phyloP scores from a whole-genome alignment of 1,284 basidiomycete genomes.

The Cutaneotrichosporon sp. region DNA sequence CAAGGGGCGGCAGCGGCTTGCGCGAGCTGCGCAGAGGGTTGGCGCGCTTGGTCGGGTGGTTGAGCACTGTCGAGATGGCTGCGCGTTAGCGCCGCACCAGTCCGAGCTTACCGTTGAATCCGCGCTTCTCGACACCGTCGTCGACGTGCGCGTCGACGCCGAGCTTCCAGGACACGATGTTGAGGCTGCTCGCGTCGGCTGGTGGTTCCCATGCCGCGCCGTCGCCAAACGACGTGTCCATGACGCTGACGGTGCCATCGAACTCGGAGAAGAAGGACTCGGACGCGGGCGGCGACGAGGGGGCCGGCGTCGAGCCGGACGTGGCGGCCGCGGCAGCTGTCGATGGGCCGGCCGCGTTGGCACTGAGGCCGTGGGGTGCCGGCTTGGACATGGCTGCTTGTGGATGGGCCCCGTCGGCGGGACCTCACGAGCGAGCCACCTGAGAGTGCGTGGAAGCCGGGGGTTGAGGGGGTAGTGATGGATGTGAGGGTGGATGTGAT shows the following conservation, averaged over 20 bases:
- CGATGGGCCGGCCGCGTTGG: conserved; percentile 6
- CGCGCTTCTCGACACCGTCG: conserved; percentile 47
- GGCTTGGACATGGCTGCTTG: conserved; percentile 32
- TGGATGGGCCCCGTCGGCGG: neutral
- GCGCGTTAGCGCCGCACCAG: neutral
- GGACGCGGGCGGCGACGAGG: conserved; percentile 46
- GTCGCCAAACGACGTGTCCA: conserved; percentile 39
- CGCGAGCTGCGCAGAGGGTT: conserved; percentile 81
- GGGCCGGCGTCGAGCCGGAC: conserved; percentile 27
- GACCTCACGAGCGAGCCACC: neutral
- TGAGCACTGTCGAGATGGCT: conserved; percentile 75
- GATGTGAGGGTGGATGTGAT: neutral
- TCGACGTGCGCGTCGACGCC: conserved; percentile 28
- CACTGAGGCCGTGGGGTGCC: conserved; percentile 14
- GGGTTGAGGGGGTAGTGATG: neutral
- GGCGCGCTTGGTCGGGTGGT: conserved; percentile 78
- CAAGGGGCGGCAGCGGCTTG: conserved; percentile 66
- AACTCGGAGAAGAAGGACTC: conserved; percentile 50
- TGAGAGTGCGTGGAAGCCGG: neutral
- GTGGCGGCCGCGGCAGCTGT: conserved; percentile 1
- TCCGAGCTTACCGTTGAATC: conserved; percentile 43
- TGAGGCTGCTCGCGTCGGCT: conserved; percentile 32
- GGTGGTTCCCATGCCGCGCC: conserved; percentile 37
- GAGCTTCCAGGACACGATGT: conserved; percentile 49
- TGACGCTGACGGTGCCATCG: conserved; percentile 47